Evolutionary conservation across 1,139 yeast genomes (phyloP).

Genomic region (Taiozyma sp.): DNA sequence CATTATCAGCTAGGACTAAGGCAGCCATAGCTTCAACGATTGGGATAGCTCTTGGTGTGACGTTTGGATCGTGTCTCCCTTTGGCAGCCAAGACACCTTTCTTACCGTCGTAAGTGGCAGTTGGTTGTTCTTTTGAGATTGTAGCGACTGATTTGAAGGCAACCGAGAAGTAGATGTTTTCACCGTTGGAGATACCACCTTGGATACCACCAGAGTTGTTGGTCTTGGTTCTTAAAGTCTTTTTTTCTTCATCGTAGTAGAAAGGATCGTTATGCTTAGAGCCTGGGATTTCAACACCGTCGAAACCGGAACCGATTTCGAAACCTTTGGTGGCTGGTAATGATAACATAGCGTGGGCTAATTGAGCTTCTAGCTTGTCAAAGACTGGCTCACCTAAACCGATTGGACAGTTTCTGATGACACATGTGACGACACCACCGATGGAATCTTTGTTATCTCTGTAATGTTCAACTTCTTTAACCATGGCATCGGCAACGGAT

Average conservation of each 20-base stretch:
- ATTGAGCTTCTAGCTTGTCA: conserved; percentile 88
- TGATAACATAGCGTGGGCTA: conserved; percentile 97
- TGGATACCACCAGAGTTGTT: conserved; percentile 97
- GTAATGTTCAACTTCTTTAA: conserved; percentile 77
- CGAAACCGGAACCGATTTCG: conserved; percentile 94
- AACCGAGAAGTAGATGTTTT: conserved; percentile 85
- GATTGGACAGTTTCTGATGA: conserved; percentile 83
- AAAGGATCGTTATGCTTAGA: conserved; percentile 92
- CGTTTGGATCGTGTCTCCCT: conserved; percentile 98
- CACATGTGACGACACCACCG: conserved; percentile 98
- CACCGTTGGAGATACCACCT: conserved; percentile 98
- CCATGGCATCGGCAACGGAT: conserved; percentile 69
- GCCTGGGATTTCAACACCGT: conserved; percentile 86
- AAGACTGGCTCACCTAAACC: conserved; percentile 98
- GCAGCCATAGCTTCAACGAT: conserved; percentile 99
- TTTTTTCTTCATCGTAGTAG: conserved; percentile 45
- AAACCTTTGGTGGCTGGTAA: conserved; percentile 98
- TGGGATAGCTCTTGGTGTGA: conserved; percentile 97
- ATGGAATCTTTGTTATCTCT: conserved; percentile 88
- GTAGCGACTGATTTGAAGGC: conserved; percentile 99
- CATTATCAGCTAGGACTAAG: conserved; percentile 80
- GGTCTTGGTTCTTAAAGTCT: conserved; percentile 73
- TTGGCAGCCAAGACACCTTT: conserved; percentile 88
- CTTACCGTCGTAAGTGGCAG: conserved; percentile 83
- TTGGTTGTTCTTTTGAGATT: conserved; percentile 85